These are phyloP conservation scores for Solanum ossicruentum DNA, from an alignment of 257 asterid genomes.

Conservation along the genomic window DNA sequence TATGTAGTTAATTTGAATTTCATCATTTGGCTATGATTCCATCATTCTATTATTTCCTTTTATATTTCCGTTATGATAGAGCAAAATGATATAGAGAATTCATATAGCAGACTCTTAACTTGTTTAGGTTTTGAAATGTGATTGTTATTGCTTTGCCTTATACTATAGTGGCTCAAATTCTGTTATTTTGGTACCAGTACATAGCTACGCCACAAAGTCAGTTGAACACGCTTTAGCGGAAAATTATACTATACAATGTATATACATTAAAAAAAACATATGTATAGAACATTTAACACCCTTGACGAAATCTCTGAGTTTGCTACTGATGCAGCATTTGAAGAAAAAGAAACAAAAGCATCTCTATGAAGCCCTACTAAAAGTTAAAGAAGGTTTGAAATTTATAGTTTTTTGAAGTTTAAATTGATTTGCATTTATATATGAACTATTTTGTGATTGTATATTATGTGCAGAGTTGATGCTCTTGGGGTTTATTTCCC, in stretches of 20 bases:
- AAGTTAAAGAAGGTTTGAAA: constrained; percentile 29
- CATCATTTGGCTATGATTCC: background rate
- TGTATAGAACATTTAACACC: background rate
- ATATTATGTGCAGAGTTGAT: constrained; percentile 29
- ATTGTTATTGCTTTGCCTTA: background rate
- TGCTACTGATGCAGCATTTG: constrained; percentile 18
- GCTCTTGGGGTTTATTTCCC: constrained; percentile 41
- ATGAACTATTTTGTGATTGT: background rate
- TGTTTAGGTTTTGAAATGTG: background rate
- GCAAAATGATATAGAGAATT: background rate
- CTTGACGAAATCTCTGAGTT: background rate
- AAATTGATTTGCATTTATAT: background rate
- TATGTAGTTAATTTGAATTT: background rate
- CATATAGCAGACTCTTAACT: background rate
- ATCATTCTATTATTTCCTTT: background rate
- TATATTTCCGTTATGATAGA: background rate
- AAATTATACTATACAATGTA: background rate
- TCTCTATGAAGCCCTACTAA: constrained; percentile 33
- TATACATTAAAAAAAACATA: background rate
- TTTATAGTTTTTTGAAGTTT: background rate
- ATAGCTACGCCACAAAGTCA: background rate
- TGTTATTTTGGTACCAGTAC: background rate
- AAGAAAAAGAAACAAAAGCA: constrained; percentile 30
- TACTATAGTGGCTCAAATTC: background rate
- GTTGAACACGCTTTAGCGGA: background rate